These are phyloP conservation scores for Rhizopogon vesiculosus DNA, from an alignment of 768 basidiomycete genomes.

Conservation along the genomic window DNA sequence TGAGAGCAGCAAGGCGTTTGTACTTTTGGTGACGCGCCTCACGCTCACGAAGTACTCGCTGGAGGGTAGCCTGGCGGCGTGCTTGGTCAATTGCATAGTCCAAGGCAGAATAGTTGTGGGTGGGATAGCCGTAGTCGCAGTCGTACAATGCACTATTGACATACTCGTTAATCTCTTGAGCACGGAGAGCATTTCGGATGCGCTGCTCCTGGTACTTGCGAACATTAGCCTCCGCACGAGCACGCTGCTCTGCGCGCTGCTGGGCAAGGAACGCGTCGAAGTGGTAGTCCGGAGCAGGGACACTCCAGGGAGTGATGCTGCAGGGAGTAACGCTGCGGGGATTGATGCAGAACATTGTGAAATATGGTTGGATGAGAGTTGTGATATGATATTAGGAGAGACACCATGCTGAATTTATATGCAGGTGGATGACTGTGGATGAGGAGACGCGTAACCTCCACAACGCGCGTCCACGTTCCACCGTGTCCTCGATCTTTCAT, in stretches of 20 bases:
- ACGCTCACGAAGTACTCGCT: background rate
- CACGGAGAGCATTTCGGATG: background rate
- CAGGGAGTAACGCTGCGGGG: no score
- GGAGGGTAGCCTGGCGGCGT: background rate
- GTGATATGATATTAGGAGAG: background rate
- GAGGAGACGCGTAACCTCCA: background rate
- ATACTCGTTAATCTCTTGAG: background rate
- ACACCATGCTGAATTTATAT: background rate
- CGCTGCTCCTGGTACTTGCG: conserved; percentile 3
- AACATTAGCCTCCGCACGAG: background rate
- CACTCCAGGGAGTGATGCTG: background rate
- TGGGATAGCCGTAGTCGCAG: background rate
- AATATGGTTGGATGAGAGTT: background rate
- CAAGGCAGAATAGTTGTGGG: background rate
- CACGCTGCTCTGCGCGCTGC: conserved; percentile 15
- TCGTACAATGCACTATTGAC: background rate
- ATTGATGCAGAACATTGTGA: conserved; percentile 8
- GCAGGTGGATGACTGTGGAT: background rate
- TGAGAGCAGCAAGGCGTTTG: background rate
- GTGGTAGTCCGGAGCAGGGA: background rate
- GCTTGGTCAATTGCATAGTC: background rate
- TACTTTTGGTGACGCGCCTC: background rate
- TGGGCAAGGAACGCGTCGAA: conserved; percentile 16
- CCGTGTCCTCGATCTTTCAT: no score
- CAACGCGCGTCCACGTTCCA: background rate